Evolutionary conservation across 1,284 basidiomycete genomes (phyloP), one percentile per base, ranked within the genome.

Genomic region (Apiotrichum porosum): DNA sequence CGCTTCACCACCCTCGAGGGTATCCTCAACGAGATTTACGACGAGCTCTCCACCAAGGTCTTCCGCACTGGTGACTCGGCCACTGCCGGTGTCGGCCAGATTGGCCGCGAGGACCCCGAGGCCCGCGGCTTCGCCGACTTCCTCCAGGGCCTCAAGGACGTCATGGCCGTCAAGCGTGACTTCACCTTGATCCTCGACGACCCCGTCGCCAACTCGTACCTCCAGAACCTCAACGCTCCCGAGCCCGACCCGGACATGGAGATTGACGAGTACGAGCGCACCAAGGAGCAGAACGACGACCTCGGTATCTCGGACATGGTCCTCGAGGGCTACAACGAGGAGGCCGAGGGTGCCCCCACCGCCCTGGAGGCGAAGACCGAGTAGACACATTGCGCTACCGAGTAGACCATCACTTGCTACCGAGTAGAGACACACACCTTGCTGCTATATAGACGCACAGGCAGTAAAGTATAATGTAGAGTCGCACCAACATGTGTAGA

Each of bases 1-100:
- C 82, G 95, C 10, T 99, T 98, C 76, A 98, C 95, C 0, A 98
- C 95, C 1, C 78, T 97, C 21, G 95, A 98, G 73, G 95, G 95
- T 30, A 84, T 99, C 49, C 77, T 98, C 37, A 83, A 88, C 56
- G 95, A 97, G 68, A 82, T 98, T 15, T 93, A 94, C 75, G 93
- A 95, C 58, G 94, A 99, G 70, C 80, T 99, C 9, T 85, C 85
- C 19, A 84, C 88, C 58, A 97, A 95, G 64, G 84, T 88, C n/a
- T 84, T 94, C 64, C 80, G 84, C 14, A 76, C 78, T 1, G 70
- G 70, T 24, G 65, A 61, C 52, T 65, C 69, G n/a, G 37, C 60
- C 8, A 58, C 51, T 18, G 52, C 56, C 14, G 71, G 65, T 39
- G 51, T 66, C 28, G 69, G 66, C 19, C 66, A 70, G 50, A 43